A percentile compares a stretch with the other conserved stretches of the same genome.
phyloP scores from a whole-genome alignment of 495 filamentous ascomycete genomes.

The Aspergillus ellipticus region DNA sequence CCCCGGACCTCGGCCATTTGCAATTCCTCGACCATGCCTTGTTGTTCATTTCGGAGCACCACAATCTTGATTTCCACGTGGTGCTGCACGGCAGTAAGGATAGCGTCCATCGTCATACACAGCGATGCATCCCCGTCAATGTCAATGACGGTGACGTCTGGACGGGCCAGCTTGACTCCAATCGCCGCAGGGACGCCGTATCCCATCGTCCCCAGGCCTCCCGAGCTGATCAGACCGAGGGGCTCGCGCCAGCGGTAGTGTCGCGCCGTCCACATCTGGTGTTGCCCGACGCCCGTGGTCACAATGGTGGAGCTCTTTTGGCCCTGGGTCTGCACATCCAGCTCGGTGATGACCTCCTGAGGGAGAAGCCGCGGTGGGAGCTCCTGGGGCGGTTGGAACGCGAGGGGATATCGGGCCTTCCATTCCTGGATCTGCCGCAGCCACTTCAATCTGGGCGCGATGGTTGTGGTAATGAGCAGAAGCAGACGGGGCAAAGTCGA shows the following conservation, averaged over 20 bases:
- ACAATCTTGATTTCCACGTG: conserved; percentile 91
- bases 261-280: conserved; percentile 97
- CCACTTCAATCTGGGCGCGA: conserved; percentile 68
- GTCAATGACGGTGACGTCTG: conserved; percentile 84
- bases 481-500: conserved; percentile 69
- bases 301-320: conserved; percentile 81
- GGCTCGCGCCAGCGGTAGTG: conserved; percentile 91
- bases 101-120: conserved; percentile 91
- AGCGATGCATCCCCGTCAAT: conserved; percentile 96
- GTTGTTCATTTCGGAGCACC: conserved; percentile 92
- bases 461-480: conserved; percentile 48
- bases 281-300: conserved; percentile 89
- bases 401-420: conserved; percentile 82
- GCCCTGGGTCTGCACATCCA: conserved; percentile 68
- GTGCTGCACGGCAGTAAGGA: conserved; percentile 86
- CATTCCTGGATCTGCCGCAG: conserved; percentile 83
- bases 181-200: conserved; percentile 90
- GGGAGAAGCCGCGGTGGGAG: conserved; percentile 76
- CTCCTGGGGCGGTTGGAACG: conserved; percentile 63
- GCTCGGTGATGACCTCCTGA: conserved; percentile 79
- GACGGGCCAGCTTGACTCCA: conserved; percentile 87
- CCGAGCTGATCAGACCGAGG: conserved; percentile 86
- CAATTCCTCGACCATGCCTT: conserved; percentile 84
- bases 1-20: conserved; percentile 97
- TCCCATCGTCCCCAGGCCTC: conserved; percentile 93